These are phyloP conservation scores for Amphicarpaea edgeworthii DNA, from an alignment of 306 rosid genomes.

Conservation along the genomic window DNA sequence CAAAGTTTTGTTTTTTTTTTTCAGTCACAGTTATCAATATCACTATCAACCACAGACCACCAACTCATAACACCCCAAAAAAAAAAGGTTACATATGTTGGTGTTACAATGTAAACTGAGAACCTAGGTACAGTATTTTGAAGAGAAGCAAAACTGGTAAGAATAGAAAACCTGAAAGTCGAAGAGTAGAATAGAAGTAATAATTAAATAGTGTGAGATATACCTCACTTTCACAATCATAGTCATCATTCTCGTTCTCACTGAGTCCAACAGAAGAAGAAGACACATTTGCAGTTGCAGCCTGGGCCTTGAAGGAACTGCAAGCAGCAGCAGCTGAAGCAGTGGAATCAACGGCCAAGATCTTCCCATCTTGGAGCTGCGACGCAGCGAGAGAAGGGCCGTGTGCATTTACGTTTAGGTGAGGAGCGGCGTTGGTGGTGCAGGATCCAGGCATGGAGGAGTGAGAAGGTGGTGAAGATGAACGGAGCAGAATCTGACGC, in stretches of 20 bases:
- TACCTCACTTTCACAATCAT: slow-evolving; percentile 94
- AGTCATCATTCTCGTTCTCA: slow-evolving; percentile 77
- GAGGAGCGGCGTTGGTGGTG: slow-evolving; percentile 23
- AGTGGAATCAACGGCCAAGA: slow-evolving; percentile 58
- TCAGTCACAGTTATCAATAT: background rate
- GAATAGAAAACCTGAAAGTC: slow-evolving; percentile 39
- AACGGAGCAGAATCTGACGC: slow-evolving; percentile 80
- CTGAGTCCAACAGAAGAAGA: slow-evolving; percentile 63
- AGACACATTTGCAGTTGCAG: slow-evolving; percentile 53
- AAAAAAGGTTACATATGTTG: background rate
- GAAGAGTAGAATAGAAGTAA: background rate
- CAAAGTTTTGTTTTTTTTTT: background rate
- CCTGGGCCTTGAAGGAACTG: slow-evolving; percentile 23
- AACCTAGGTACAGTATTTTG: background rate
- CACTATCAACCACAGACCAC: slow-evolving; percentile 12
- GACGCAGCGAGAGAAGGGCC: slow-evolving; percentile 33
- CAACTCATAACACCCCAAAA: background rate
- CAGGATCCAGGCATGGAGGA: slow-evolving; percentile 40
- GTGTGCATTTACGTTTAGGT: slow-evolving; percentile 32
- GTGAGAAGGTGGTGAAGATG: slow-evolving; percentile 52
- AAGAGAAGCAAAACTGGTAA: background rate
- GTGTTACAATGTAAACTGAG: background rate
- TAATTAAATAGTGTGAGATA: background rate
- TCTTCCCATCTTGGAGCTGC: slow-evolving; percentile 51
- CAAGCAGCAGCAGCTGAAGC: background rate